Evolutionary conservation across 1,139 yeast species (phyloP).

Genomic region (Yamadazyma dendronema): DNA sequence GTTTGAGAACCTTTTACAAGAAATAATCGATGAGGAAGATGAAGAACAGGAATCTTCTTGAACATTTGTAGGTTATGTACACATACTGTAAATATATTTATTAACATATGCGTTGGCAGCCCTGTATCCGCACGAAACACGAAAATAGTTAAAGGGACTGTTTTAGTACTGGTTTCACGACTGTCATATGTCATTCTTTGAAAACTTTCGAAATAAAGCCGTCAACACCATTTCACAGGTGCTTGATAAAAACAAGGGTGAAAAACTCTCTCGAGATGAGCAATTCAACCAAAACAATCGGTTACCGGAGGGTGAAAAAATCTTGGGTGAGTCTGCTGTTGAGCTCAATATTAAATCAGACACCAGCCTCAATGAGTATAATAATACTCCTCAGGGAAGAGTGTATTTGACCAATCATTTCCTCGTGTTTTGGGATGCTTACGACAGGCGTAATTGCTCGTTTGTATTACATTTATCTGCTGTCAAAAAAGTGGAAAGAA

Average conservation of each 20-base stretch:
- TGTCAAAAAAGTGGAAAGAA: constrained; percentile 79
- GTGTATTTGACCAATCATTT: constrained; percentile 72
- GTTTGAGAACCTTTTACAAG: constrained; percentile 16
- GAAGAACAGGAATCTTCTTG: constrained; percentile 6
- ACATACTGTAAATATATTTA: constrained; percentile 1
- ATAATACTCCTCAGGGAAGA: constrained; percentile 51
- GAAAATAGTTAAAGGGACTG: neutral
- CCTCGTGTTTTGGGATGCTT: constrained; percentile 68
- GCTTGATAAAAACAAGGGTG: constrained; percentile 34
- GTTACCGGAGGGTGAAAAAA: constrained; percentile 68
- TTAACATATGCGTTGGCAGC: neutral
- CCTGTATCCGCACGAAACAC: neutral
- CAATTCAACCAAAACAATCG: constrained; percentile 62
- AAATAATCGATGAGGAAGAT: constrained; percentile 18
- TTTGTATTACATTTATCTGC: constrained; percentile 75
- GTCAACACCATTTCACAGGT: constrained; percentile 42
- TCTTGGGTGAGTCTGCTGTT: constrained; percentile 66
- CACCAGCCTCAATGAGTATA: constrained; percentile 24
- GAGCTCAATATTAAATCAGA: constrained; percentile 57
- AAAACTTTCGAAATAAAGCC: constrained; percentile 47
- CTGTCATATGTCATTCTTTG: constrained; percentile 59
- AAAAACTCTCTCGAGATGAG: constrained; percentile 60
- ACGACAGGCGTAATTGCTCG: constrained; percentile 66
- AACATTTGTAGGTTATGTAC: neutral
- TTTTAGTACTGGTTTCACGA: too few relatives aligned